Evolutionary conservation across 345 rosid species (phyloP), one percentile per base, ranked within the genome.

Genomic region (Capsella bursapastoris): DNA sequence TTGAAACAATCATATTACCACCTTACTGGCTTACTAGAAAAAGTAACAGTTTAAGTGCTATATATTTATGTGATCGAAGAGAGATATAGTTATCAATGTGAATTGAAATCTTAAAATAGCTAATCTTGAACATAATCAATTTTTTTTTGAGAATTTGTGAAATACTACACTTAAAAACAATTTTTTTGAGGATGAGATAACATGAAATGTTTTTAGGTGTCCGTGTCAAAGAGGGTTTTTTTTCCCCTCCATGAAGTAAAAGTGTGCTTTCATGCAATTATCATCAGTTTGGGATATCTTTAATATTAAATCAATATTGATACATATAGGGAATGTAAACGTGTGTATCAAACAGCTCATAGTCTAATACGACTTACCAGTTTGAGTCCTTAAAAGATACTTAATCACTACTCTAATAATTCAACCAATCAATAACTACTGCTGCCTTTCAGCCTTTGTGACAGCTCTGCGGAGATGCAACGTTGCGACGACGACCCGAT

Each of bases 61-160:
- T 68, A 55, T 2, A n/a, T 55, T 29, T 68, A 49, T 27, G 51
- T 14, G 51, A 41, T 43, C 5, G 25, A 68, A 55, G 44, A 57
- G 44, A 32, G 22, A 29, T 8, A 1, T 43, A 8, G 31, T 29
- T 29, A 52, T 13, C 37, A 38, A 52, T 40, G 6, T 38, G 10
- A 15, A 38, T 52, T 29, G 7, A 25, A 22, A 22, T 22, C 22
- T 22, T 7, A 37, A 8, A 7, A 22, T 22, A 50, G 35, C 6
- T 3, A 37, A 12, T 22, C 10, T 31, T 38, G 10, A 29, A 38
- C 27, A 40, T 28, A 8, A 67, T 45, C 4, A 57, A 37, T 7
- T 22, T 22, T 22, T 7, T 31, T 57, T 44, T 44, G 15, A 58
- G 13, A 57, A 43, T 3, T 57, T 35, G 47, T 9, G 52, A 56